A percentile compares a stretch with the other conserved stretches of the same genome.
These are phyloP conservation scores for Malus hybrid DNA, from an alignment of 331 rosid genomes.

Conservation along the genomic window DNA sequence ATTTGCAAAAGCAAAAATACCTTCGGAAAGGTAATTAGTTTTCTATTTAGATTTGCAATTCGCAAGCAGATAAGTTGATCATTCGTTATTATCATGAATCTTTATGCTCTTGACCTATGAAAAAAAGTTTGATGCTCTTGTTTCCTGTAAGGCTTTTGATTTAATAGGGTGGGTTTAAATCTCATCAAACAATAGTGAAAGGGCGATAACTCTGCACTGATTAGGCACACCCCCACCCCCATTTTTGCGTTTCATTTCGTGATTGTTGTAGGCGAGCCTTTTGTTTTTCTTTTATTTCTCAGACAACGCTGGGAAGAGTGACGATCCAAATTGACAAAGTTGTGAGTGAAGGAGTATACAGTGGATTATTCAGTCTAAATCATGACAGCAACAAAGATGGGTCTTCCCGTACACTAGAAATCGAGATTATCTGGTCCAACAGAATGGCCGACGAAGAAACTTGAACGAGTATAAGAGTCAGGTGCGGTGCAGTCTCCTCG, in stretches of 20 bases:
- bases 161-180: no score
- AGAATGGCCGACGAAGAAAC: constrained; percentile 53
- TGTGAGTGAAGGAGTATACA: constrained; percentile 84
- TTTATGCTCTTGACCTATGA: no score
- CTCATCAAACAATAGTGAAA: no score
- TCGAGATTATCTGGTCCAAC: constrained; percentile 94
- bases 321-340: constrained; percentile 96
- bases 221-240: neutral
- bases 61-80: neutral
- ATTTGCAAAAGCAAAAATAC: constrained; percentile 97
- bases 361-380: constrained; percentile 90
- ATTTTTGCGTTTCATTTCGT: constrained; percentile 13
- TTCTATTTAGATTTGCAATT: constrained; percentile 2
- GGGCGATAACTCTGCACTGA: neutral
- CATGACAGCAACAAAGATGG: constrained; percentile 89
- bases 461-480: constrained; percentile 18
- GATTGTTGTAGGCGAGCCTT: constrained; percentile 11
- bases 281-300: constrained; percentile 3
- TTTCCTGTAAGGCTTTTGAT: no score
- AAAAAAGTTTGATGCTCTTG: no score
- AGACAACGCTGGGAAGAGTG: constrained; percentile 93
- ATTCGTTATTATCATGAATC: neutral
- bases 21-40: constrained; percentile 77
- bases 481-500: neutral
- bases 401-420: constrained; percentile 84